A percentile compares a stretch with the other conserved stretches of the same genome.
Evolutionary conservation across 2,329 filamentous ascomycete species (phyloP).

Genomic region (Fusarium dimerum): DNA sequence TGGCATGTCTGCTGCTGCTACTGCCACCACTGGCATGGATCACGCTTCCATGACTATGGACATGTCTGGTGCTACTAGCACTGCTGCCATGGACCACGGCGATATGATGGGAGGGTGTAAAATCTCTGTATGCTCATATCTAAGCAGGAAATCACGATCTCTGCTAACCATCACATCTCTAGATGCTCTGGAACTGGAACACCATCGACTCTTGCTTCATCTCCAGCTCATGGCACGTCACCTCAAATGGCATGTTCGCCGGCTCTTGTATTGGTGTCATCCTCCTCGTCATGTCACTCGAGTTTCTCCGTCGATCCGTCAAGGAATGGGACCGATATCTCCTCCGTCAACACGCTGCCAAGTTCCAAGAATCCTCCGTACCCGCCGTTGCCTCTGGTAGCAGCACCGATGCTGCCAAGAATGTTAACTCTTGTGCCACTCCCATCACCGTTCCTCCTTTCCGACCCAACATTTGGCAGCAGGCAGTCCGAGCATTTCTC

Average conservation of each 20-base stretch:
- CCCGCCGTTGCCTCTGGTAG: conserved; percentile 18
- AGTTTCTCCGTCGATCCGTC: conserved; percentile 68
- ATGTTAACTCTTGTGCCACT: conserved; percentile 4
- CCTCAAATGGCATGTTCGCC: conserved; percentile 70
- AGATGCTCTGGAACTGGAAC: conserved; percentile 85
- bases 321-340: conserved; percentile 74
- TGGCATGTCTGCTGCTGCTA: conserved; percentile 6
- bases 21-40: conserved; percentile 12
- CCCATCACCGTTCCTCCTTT: conserved; percentile 35
- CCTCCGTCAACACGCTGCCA: conserved; percentile 50
- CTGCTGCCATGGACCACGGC: conserved; percentile 6
- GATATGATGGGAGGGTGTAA: conserved; percentile 33
- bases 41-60: conserved; percentile 20
- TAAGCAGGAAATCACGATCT: no score
- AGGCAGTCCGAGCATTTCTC: conserved; percentile 64
- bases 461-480: conserved; percentile 64
- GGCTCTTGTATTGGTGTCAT: conserved; percentile 79
- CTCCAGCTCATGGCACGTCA: conserved; percentile 68
- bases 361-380: conserved; percentile 25
- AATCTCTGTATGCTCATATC: conserved; percentile 37
- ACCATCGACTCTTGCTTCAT: conserved; percentile 73
- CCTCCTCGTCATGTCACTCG: conserved; percentile 71
- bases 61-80: conserved; percentile 20
- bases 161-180: not conserved
- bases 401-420: conserved; percentile 21